Conservation (phyloP, 164 flowering plant genomes). For the Nymphaea thermarum region DNA sequence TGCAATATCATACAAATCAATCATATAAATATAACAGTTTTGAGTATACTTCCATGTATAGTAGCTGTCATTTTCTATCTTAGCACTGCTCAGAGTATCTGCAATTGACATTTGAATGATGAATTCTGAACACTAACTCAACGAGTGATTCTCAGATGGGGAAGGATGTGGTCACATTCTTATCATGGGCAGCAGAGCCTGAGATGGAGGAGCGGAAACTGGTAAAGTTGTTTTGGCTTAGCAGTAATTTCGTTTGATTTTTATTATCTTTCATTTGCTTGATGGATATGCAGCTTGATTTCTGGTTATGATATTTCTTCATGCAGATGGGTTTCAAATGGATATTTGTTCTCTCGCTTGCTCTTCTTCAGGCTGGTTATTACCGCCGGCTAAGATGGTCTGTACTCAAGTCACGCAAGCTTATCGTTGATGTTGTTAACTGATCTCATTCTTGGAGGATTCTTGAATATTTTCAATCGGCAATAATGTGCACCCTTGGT, state of each 20-base stretch:
- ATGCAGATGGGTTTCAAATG: constrained; percentile 33
- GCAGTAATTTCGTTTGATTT: neutral
- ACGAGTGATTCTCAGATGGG: constrained; percentile 46
- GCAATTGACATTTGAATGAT: neutral
- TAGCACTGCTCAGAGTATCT: neutral
- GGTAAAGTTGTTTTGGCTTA: constrained; percentile 20
- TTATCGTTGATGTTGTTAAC: constrained; percentile 26
- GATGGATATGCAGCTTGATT: neutral
- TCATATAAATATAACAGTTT: too few relatives aligned
- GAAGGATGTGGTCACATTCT: constrained; percentile 70
- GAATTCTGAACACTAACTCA: neutral
- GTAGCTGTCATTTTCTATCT: neutral
- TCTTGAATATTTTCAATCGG: neutral
- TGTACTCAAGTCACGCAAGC: constrained; percentile 22
- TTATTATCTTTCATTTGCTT: neutral
- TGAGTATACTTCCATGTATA: neutral
- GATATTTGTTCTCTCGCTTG: constrained; percentile 27
- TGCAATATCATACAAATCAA: too few relatives aligned
- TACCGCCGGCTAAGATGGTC: constrained; percentile 33
- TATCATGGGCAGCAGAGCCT: constrained; percentile 88
- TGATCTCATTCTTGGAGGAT: constrained; percentile 2
- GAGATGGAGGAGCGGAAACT: constrained; percentile 93
- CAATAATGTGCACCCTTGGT: neutral
- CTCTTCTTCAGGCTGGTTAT: constrained; percentile 29
- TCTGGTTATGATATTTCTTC: neutral